phyloP scores from a whole-genome alignment of 495 filamentous ascomycete species.

The Neurospora pannonica region DNA sequence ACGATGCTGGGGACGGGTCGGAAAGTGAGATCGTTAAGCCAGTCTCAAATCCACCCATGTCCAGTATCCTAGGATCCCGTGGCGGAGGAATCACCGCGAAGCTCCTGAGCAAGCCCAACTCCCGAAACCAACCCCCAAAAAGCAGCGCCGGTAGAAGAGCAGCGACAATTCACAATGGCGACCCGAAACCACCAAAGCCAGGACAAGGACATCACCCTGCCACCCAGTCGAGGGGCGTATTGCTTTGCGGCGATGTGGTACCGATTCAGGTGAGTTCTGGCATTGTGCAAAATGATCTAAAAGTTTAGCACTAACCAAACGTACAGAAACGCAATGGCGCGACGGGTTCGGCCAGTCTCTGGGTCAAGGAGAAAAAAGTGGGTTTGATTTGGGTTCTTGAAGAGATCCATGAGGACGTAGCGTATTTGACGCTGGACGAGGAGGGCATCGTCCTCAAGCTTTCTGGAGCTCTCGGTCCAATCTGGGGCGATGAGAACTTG shows the following conservation, averaged over 20 bases:
- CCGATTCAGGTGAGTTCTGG: constrained; percentile 49
- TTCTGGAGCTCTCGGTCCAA: constrained; percentile 58
- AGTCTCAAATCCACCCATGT: constrained; percentile 38
- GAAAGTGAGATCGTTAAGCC: constrained; percentile 34
- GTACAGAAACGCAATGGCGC: constrained; percentile 82
- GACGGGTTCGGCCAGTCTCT: constrained; percentile 84
- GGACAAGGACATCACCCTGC: constrained; percentile 44
- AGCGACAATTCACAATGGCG: constrained; percentile 67
- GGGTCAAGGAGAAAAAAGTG: constrained; percentile 95
- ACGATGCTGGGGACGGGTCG: constrained; percentile 33
- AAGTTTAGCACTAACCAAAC: constrained; percentile 1
- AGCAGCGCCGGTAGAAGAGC: constrained; percentile 39
- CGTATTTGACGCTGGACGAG: constrained; percentile 59
- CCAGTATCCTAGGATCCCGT: constrained; percentile 48
- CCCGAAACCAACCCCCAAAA: constrained; percentile 45
- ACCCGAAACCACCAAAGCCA: constrained; percentile 50
- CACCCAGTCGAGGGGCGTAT: constrained; percentile 77
- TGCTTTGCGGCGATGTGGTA: constrained; percentile 94
- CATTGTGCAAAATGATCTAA: background rate
- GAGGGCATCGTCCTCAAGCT: constrained; percentile 59
- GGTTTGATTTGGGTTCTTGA: constrained; percentile 96
- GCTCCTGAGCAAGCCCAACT: constrained; percentile 79
- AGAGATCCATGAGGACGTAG: constrained; percentile 92
- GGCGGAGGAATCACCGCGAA: constrained; percentile 72
- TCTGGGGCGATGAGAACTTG: constrained; percentile 69